Percentiles rank a stretch among this genome's conserved stretches.
These are phyloP conservation scores for Alternaria atra DNA, from an alignment of 2,329 filamentous ascomycete genomes.

Conservation along the genomic window DNA sequence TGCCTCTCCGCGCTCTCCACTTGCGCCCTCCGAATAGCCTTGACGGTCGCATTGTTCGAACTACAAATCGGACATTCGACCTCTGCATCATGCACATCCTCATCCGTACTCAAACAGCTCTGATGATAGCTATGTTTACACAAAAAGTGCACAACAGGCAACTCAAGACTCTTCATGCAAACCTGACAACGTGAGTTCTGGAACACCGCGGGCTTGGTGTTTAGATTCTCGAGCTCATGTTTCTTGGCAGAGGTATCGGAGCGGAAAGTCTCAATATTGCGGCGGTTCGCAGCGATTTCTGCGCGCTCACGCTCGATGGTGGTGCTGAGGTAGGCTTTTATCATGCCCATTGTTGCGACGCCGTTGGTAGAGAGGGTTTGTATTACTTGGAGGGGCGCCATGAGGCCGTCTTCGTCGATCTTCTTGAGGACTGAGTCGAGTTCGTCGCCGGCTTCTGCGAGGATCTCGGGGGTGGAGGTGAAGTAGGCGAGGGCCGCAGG, in stretches of 20 bases:
- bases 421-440: constrained; percentile 80
- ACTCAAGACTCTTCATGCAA: constrained; percentile 79
- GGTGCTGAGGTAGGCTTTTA: constrained; percentile 88
- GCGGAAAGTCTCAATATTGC: constrained; percentile 83
- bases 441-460: constrained; percentile 88
- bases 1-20: constrained; percentile 86
- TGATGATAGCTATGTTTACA: constrained; percentile 98
- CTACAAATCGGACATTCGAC: constrained; percentile 89
- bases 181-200: constrained; percentile 87
- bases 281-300: constrained; percentile 84
- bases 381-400: constrained; percentile 96
- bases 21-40: constrained; percentile 85
- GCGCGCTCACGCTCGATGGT: constrained; percentile 89
- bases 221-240: constrained; percentile 78
- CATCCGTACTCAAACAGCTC: constrained; percentile 76
- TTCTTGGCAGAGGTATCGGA: constrained; percentile 83
- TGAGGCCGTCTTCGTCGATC: constrained; percentile 88
- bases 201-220: constrained; percentile 84
- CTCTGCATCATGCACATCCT: constrained; percentile 68
- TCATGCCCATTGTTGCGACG: constrained; percentile 96
- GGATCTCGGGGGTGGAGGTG: constrained; percentile 80
- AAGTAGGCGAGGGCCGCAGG: constrained; percentile 93
- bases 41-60: constrained; percentile 84
- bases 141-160: constrained; percentile 93
- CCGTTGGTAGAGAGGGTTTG: constrained; percentile 82